Evolutionary conservation across 768 basidiomycete species (phyloP).

Genomic region (Macrolepiota albuminosa): DNA sequence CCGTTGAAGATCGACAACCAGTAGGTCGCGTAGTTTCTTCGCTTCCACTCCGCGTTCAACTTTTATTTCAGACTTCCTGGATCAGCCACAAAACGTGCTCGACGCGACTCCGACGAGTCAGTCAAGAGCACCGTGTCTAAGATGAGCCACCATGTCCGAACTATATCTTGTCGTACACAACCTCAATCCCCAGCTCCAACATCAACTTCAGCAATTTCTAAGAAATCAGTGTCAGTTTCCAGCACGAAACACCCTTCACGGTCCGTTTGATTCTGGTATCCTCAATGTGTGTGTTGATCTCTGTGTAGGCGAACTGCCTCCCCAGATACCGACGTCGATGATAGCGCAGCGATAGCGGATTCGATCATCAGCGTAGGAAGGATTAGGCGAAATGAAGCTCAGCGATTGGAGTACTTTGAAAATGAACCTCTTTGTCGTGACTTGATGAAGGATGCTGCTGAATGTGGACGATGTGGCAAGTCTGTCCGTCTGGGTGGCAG

Average conservation of each 20-base stretch:
- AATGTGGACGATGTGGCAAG: constrained; percentile 54
- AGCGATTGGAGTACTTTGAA: constrained; percentile 60
- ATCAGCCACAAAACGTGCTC: constrained; percentile 23
- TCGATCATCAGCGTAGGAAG: constrained; percentile 36
- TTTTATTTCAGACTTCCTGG: constrained; percentile 20
- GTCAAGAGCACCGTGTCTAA: constrained; percentile 14
- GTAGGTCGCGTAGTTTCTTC: constrained; percentile 13
- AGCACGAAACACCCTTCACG: constrained; percentile 20
- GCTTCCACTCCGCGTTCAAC: neutral
- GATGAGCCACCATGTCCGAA: constrained; percentile 21
- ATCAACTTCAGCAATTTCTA: constrained; percentile 12
- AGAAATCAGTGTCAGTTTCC: constrained; percentile 17
- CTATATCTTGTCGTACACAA: constrained; percentile 21
- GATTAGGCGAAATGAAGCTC: constrained; percentile 54
- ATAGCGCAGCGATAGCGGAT: constrained; percentile 49
- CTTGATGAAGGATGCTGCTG: constrained; percentile 53
- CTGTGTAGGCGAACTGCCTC: constrained; percentile 20
- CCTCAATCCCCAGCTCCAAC: constrained; percentile 13
- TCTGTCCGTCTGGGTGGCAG: constrained; percentile 53
- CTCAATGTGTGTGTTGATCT: neutral
- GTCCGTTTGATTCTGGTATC: constrained; percentile 13
- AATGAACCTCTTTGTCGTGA: constrained; percentile 55
- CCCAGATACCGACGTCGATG: constrained; percentile 40
- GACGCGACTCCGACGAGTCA: constrained; percentile 15
- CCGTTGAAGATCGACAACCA: constrained; percentile 18